Conservation (phyloP, 2,329 filamentous ascomycete genomes). For the Bertia moriformis region DNA sequence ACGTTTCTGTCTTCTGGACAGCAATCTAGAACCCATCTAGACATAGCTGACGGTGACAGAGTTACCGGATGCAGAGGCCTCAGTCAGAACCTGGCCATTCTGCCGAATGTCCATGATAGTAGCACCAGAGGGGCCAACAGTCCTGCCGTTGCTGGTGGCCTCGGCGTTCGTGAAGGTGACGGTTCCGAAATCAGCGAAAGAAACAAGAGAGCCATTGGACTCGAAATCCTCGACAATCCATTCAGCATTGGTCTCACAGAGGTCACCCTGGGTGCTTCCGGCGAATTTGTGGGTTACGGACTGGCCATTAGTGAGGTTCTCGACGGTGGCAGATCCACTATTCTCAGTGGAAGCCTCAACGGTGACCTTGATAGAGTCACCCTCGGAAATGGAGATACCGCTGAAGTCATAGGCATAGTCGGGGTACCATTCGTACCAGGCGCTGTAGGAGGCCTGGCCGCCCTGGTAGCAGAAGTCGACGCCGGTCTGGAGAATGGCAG, state of each 20-base stretch:
- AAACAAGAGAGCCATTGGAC: constrained; percentile 19
- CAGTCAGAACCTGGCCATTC: constrained; percentile 18
- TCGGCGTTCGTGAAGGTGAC: constrained; percentile 25
- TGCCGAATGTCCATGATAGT: constrained; percentile 30
- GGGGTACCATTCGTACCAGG: constrained; percentile 50
- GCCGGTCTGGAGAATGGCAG: constrained; percentile 40
- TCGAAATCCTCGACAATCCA: constrained; percentile 38
- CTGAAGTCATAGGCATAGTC: constrained; percentile 37
- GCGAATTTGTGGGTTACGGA: constrained; percentile 24
- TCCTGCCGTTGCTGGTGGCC: constrained; percentile 13
- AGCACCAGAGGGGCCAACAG: constrained; percentile 20
- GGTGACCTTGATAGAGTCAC: constrained; percentile 25
- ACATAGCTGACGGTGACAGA: constrained; percentile 11
- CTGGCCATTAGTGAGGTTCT: constrained; percentile 27
- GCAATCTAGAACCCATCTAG: too few relatives aligned
- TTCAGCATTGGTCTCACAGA: constrained; percentile 30
- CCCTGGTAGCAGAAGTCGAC: constrained; percentile 35
- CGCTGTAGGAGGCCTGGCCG: constrained; percentile 27
- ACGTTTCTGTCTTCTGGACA: too few relatives aligned
- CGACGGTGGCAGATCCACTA: constrained; percentile 24
- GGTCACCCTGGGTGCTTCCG: constrained; percentile 14
- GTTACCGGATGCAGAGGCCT: constrained; percentile 10
- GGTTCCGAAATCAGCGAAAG: constrained; percentile 27
- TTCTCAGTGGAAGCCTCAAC: constrained; percentile 21
- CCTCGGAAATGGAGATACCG: constrained; percentile 24